Base-by-base conservation (phyloP, 2,329 filamentous ascomycete genomes). In the Diaporthe citriasiana region DNA sequence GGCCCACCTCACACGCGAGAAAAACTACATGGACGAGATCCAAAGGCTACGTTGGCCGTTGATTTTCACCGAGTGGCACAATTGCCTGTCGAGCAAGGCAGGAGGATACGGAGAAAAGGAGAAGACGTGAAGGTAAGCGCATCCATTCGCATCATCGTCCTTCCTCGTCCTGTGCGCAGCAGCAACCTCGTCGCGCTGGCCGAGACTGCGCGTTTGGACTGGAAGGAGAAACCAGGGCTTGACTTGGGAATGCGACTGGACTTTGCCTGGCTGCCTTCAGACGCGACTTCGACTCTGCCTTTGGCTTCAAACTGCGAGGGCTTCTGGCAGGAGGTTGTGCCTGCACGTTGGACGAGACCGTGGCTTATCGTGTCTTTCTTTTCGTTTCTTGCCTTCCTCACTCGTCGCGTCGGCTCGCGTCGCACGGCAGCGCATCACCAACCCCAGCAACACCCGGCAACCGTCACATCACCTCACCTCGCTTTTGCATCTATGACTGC, bases 181-280 rank as follows among this genome's bases (percentile, higher is more conserved):
- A 25, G 47, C 47, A 25, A 50, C 9, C 22, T 45, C 25, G 38
- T 45, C 25, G 59, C 40, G 40, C 33, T 63, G 57, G 59, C 19
- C 25, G 10, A 47, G 42, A 47, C 40, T 45, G 38, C 57, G 5
- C 12, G 35, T 22, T 25, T 22, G 25, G 13, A 25, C n/a, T 51
- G 47, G n/a, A 12, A 25, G n/a, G n/a, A n/a, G n/a, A n/a, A n/a
- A n/a, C n/a, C n/a, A n/a, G n/a, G n/a, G n/a, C n/a, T n/a, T n/a
- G n/a, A n/a, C n/a, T 22, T 51, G 47, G 47, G 10, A 55, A 1
- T 33, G 38, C 8, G 22, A 45, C 25, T 45, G 40, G 12, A n/a
- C 30, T 45, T n/a, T n/a, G 33, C 55, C 55, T 60, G 35, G n/a
- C n/a, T 42, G 22, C 55, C 55, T 45, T 19, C 53, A 56, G 53